Percentiles rank a stretch among this genome's conserved stretches.
Evolutionary conservation across 2,329 filamentous ascomycete genomes (phyloP).

Genomic region (Zarea fungicola): DNA sequence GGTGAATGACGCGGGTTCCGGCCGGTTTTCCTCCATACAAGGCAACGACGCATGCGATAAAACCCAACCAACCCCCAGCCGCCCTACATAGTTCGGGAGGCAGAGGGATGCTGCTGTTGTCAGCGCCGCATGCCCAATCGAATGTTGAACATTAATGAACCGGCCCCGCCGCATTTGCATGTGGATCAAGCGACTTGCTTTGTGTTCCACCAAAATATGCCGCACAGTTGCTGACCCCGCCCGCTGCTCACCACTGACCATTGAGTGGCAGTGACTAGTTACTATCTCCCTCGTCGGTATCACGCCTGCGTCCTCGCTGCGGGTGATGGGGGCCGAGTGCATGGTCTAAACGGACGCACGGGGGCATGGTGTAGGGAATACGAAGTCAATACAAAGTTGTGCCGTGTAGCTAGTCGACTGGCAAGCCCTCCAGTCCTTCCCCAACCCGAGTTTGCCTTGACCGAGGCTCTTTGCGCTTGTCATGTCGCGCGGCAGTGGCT

Average conservation of each 20-base stretch:
- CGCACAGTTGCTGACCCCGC: conserved; percentile 1
- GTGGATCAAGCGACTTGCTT: conserved; percentile 3
- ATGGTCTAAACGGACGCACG: no score
- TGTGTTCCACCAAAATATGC: conserved; percentile 10
- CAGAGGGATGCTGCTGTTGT: conserved; percentile 4
- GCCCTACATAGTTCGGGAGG: no score
- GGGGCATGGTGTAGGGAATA: no score
- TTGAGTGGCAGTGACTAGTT: no score
- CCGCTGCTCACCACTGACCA: no score
- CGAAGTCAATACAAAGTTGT: no score
- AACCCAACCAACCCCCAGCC: conserved; percentile 11
- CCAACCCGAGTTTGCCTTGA: neutral
- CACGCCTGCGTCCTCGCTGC: no score
- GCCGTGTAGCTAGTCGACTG: no score
- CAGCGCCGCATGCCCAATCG: conserved; percentile 12
- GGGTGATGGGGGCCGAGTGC: no score
- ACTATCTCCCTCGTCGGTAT: no score
- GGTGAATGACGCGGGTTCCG: conserved; percentile 11
- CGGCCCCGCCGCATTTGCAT: conserved; percentile 2
- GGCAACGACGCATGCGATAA: neutral
- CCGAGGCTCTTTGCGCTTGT: neutral
- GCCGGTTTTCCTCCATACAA: neutral
- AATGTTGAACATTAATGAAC: conserved; percentile 12
- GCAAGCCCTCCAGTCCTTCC: no score
- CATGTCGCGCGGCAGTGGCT: neutral